phyloP scores from a whole-genome alignment of 1,284 basidiomycete species.

The Pholiota adiposa region DNA sequence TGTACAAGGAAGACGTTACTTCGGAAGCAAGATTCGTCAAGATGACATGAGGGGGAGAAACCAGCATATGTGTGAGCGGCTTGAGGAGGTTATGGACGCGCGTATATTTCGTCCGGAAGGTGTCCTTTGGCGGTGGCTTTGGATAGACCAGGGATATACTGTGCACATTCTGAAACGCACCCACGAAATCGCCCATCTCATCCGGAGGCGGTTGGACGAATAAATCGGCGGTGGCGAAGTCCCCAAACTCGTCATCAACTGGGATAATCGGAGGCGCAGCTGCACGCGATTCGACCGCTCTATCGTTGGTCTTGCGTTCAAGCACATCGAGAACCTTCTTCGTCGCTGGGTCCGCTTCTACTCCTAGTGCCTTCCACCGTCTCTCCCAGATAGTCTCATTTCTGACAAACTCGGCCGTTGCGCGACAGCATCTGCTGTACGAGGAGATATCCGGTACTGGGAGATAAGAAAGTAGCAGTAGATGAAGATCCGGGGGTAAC shows the following conservation, averaged over 20 bases:
- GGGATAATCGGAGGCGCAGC: constrained; percentile 58
- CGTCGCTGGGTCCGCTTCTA: constrained; percentile 47
- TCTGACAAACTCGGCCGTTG: constrained; percentile 64
- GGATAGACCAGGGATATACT: constrained; percentile 21
- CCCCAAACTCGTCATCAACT: constrained; percentile 90
- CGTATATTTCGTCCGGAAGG: constrained; percentile 54
- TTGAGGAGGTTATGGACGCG: constrained; percentile 70
- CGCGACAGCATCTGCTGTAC: constrained; percentile 70
- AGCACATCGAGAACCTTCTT: constrained; percentile 62
- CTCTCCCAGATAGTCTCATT: constrained; percentile 80
- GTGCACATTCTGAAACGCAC: constrained; percentile 31
- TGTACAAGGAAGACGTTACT: constrained; percentile 33
- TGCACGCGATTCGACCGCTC: constrained; percentile 39
- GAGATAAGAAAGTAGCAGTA: constrained; percentile 71
- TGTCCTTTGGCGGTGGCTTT: constrained; percentile 38
- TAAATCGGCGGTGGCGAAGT: constrained; percentile 66
- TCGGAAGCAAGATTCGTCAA: constrained; percentile 56
- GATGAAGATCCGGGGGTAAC: constrained; percentile 78
- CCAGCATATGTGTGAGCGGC: constrained; percentile 57
- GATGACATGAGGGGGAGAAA: constrained; percentile 59
- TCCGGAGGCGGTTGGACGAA: constrained; percentile 42
- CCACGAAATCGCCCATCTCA: constrained; percentile 64
- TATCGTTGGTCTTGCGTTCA: constrained; percentile 47
- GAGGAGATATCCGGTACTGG: constrained; percentile 80
- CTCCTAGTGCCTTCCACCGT: constrained; percentile 66